Evolutionary conservation across 768 basidiomycete species (phyloP), one percentile per base, ranked within the genome.

Genomic region (Tricholoma furcatifolium): DNA sequence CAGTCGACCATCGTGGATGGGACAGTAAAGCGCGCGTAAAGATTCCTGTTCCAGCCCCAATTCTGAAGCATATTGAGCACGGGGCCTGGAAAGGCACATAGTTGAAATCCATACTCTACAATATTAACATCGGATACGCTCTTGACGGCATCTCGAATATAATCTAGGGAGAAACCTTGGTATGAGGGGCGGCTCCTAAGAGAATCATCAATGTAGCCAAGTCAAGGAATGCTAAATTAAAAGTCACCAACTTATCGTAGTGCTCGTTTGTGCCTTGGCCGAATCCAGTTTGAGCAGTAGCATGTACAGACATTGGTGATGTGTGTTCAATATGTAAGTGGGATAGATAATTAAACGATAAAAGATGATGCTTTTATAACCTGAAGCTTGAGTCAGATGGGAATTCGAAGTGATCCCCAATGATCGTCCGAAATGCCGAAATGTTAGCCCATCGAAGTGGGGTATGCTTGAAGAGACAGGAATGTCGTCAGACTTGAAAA

Each of bases 31-130:
- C 86, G 9, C 91, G 82, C 10, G 93, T 91, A 67, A 94, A 96
- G 50, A 97, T 84, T 12, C 93, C 93, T 2, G 92, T 94, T 21
- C 93, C 93, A 5, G 87, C 73, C 10, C 92, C 93, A 30, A 91
- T 79, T 63, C 90, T 93, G 58, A 50, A 43, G 51, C 32, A 41
- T 57, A 50, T n/a, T 30, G 6, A 32, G 31, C 17, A n/a, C 24
- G 39, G 23, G 30, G 12, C 47, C 40, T 41, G n/a, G 10, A 15
- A 32, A 41, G 39, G 45, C 20, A n/a, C 15, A 43, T 27, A 47
- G 14, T 32, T 32, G 50, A 31, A 15, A 21, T 27, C 3, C 83
- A 58, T 60, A 91, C 90, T 91, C 91, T 55, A 84, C 83, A 27
- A 91, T 70, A 53, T 87, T 85, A 18, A 88, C 62, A 1, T 77